Conservation (phyloP, 2,329 filamentous ascomycete species). For the Zymoseptoria brevis region DNA sequence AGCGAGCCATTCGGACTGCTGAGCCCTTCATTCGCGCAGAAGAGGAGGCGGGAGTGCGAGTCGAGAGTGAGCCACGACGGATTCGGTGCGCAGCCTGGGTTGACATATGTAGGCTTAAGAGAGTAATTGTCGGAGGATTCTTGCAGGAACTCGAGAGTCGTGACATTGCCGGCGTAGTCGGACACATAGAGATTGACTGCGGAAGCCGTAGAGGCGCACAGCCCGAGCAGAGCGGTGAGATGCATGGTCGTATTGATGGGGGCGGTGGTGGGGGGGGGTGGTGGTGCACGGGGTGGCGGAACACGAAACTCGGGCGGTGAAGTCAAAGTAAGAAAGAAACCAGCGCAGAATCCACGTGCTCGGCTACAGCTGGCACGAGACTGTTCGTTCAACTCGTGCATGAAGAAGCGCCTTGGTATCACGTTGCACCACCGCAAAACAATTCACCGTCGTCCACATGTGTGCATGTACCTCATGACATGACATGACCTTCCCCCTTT, state of each 20-base stretch:
- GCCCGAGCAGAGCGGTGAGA: constrained; percentile 10
- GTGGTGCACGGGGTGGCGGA: constrained; percentile 23
- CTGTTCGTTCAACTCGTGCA: background rate
- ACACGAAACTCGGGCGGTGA: background rate
- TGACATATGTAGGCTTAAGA: constrained; percentile 40
- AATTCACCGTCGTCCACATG: background rate
- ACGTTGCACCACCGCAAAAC: background rate
- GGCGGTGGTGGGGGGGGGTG: constrained; percentile 10
- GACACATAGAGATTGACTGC: constrained; percentile 36
- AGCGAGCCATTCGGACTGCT: constrained; percentile 43
- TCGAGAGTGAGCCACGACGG: constrained; percentile 57
- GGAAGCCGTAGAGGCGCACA: constrained; percentile 14
- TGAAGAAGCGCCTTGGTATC: background rate
- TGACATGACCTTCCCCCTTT: background rate
- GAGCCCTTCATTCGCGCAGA: constrained; percentile 54
- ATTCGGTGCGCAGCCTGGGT: constrained; percentile 44
- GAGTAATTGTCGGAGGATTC: constrained; percentile 25
- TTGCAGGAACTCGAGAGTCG: constrained; percentile 31
- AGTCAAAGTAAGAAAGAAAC: background rate
- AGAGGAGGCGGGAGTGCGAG: constrained; percentile 42
- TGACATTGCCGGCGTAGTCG: constrained; percentile 40
- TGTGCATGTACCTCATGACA: background rate
- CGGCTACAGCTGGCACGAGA: background rate
- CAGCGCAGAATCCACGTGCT: background rate
- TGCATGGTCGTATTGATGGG: constrained; percentile 10